These are phyloP conservation scores for Microdochium bolleyi DNA, from an alignment of 2,329 filamentous ascomycete species.

Conservation along the genomic window DNA sequence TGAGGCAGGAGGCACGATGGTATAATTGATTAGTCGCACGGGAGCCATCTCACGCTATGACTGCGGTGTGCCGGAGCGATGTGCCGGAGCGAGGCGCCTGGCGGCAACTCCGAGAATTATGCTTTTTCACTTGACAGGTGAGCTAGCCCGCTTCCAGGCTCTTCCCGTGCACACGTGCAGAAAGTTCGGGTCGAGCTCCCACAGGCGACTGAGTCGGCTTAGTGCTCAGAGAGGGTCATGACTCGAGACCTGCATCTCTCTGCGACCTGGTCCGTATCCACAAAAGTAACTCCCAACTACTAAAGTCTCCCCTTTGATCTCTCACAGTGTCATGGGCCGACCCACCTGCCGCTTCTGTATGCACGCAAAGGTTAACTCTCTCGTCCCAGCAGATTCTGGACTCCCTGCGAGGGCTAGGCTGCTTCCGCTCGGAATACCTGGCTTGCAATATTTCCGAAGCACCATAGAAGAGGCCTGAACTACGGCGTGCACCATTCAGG, in stretches of 20 bases:
- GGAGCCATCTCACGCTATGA: neutral
- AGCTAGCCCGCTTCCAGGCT: neutral
- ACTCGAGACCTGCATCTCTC: neutral
- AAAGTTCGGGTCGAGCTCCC: neutral
- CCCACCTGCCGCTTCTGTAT: neutral
- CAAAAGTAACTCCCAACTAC: neutral
- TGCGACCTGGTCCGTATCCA: neutral
- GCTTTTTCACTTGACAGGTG: neutral
- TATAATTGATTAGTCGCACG: neutral
- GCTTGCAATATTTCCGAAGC: neutral
- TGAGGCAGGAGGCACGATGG: neutral
- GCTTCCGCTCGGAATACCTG: neutral
- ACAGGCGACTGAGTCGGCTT: neutral
- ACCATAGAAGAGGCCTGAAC: neutral
- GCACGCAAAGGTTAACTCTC: neutral
- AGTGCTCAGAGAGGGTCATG: neutral
- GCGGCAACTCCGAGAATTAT: neutral
- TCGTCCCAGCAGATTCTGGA: neutral
- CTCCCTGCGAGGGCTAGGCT: neutral
- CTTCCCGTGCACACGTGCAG: neutral
- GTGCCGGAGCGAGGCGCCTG: neutral
- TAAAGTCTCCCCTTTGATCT: neutral
- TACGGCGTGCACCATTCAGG: neutral
- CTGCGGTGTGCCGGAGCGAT: no score
- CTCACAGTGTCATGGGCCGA: neutral